Conservation (phyloP, 176 grass and related monocot species). For the Themeda triandra region DNA sequence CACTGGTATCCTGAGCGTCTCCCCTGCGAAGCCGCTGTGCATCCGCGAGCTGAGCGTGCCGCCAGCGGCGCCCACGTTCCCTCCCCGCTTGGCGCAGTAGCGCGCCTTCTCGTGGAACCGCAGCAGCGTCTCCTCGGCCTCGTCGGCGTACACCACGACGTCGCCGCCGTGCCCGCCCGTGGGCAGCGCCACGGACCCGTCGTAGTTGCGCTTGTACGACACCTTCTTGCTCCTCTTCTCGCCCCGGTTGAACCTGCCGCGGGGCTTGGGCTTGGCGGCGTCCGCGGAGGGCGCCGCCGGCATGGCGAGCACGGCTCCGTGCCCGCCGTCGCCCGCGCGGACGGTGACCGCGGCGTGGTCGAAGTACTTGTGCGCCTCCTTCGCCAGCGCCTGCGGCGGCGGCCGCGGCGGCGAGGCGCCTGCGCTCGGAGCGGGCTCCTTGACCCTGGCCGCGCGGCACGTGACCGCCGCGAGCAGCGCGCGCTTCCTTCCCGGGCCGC, state of each 20-base stretch:
- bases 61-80: constrained; percentile 77
- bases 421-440: constrained; percentile 20
- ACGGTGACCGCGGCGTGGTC: constrained; percentile 79
- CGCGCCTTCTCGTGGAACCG: constrained; percentile 80
- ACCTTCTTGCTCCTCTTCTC: constrained; percentile 45
- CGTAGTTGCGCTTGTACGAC: constrained; percentile 83
- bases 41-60: constrained; percentile 70
- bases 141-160: constrained; percentile 79
- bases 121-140: constrained; percentile 66
- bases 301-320: constrained; percentile 78
- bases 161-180: constrained; percentile 87
- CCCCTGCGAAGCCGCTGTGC: constrained; percentile 66
- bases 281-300: constrained; percentile 30
- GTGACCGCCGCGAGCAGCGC: constrained; percentile 19
- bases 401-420: not conserved
- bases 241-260: constrained; percentile 41
- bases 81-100: constrained; percentile 73
- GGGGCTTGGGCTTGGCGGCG: constrained; percentile 52
- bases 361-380: constrained; percentile 95
- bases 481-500: not conserved
- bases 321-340: constrained; percentile 79
- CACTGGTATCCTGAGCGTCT: constrained; percentile 75
- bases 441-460: constrained; percentile 54
- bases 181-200: constrained; percentile 84
- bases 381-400: constrained; percentile 39